Evolutionary conservation across 306 rosid species (phyloP).

Genomic region (Sechiopsis laciniata): DNA sequence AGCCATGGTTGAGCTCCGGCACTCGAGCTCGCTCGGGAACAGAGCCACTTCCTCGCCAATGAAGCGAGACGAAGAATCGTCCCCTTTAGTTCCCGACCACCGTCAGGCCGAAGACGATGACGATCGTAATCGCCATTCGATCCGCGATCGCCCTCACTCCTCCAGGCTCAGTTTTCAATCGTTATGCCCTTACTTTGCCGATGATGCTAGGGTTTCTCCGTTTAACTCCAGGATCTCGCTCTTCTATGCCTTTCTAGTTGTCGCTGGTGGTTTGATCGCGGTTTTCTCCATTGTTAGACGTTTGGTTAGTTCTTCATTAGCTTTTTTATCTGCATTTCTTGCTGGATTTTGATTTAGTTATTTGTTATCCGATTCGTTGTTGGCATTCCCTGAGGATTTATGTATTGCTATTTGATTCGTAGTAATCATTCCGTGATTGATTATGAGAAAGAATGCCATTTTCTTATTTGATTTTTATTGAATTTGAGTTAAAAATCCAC

Average conservation of each 20-base stretch:
- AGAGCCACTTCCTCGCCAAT: conserved; percentile 77
- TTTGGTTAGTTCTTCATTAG: conserved; percentile 40
- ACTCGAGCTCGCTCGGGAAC: conserved; percentile 55
- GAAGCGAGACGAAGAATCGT: conserved; percentile 62
- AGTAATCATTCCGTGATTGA: neutral
- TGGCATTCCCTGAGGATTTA: neutral
- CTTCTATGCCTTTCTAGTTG: conserved; percentile 32
- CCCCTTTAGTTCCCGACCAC: conserved; percentile 49
- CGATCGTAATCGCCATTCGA: conserved; percentile 65
- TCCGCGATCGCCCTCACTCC: conserved; percentile 58
- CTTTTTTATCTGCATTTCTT: neutral
- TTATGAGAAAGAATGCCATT: neutral
- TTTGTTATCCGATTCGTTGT: neutral
- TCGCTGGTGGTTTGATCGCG: conserved; percentile 40
- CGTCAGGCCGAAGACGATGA: conserved; percentile 40
- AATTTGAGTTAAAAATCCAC: neutral
- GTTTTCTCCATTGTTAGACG: conserved; percentile 48
- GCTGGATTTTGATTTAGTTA: neutral
- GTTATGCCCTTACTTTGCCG: conserved; percentile 43
- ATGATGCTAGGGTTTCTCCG: conserved; percentile 72
- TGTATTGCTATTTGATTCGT: conserved; percentile 1
- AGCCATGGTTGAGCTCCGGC: conserved; percentile 92
- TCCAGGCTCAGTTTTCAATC: conserved; percentile 41
- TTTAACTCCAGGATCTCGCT: conserved; percentile 67
- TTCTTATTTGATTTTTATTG: neutral